Evolutionary conservation across 1,284 basidiomycete genomes (phyloP), one percentile per base, ranked within the genome.

Genomic region (Sanghuangporus sanghuang): DNA sequence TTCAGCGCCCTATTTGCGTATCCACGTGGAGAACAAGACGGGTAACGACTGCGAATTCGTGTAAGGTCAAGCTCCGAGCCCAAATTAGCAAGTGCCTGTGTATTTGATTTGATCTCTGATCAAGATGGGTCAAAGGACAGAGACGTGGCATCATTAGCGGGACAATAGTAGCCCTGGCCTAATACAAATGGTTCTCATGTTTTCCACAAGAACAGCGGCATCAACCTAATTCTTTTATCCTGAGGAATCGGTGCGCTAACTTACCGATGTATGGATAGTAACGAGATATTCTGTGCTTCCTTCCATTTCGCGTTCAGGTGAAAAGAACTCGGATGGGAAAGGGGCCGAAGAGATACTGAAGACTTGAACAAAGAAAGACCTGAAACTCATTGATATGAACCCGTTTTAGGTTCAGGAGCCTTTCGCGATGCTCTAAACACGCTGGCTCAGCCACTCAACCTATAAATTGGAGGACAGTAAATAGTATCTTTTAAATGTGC

Each of bases 131-230:
- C 11, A 32, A 54, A n/a, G 53, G 16, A 36, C 32, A 38, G 11
- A 49, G 53, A 54, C 53, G 53, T 54, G 53, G 53, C 53, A 54
- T 54, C 53, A 54, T 36, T 32, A 32, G 16, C 14, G 18, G 27
- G 21, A 54, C 36, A 54, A 54, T 38, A 54, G 27, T 54, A 54
- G 53, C 35, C 53, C 53, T 54, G 53, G 53, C 14, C 53, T 54
- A 54, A 32, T 54, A 54, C 32, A 54, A 54, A 36, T 18, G 53
- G 53, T 16, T 35, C 53, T 54, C 36, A 54, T 54, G 53, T 54
- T 54, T 54, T 54, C 53, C 32, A 38, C 35, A 18, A 54, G 53
- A 54, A 54, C 53, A 54, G 35, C 53, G 38, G 5, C 14, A 54
- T 54, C 53, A 38, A 54, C 12, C 32, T 54, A 36, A 35, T 35